Evolutionary conservation across 2,329 filamentous ascomycete species (phyloP).

Genomic region (Penicillium sp.): DNA sequence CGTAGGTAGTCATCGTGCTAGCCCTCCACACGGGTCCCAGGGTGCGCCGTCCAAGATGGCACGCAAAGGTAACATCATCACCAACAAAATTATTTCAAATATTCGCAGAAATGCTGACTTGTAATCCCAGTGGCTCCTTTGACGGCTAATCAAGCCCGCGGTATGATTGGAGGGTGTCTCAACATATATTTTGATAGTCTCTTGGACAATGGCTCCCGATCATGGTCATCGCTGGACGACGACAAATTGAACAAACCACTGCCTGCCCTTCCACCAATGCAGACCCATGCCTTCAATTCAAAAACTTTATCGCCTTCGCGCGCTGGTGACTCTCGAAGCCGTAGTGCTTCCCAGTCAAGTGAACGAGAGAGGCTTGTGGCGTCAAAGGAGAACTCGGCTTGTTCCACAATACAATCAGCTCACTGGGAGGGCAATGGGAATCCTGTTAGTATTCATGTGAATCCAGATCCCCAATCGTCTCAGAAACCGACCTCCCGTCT

Average conservation of each 20-base stretch:
- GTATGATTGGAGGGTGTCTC: conserved; percentile 57
- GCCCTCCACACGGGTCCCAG: not conserved
- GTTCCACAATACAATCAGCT: conserved; percentile 17
- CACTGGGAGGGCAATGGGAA: conserved; percentile 22
- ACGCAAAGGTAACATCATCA: conserved; percentile 13
- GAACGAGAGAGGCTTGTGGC: conserved; percentile 17
- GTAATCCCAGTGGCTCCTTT: conserved; percentile 45
- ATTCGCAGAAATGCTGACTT: conserved; percentile 4
- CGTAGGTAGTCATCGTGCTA: not conserved
- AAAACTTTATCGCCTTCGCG: conserved; percentile 21
- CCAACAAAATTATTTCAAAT: not conserved
- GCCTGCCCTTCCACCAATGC: conserved; percentile 15
- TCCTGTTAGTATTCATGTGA: conserved; percentile 27
- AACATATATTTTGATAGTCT: conserved; percentile 50
- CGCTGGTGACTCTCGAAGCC: conserved; percentile 21
- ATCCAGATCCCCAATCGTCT: conserved; percentile 30
- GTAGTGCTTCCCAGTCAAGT: conserved; percentile 31
- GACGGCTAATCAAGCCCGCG: conserved; percentile 60
- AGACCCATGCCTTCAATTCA: conserved; percentile 9
- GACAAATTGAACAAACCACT: conserved; percentile 9
- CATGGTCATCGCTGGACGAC: conserved; percentile 22
- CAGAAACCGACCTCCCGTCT: conserved; percentile 22
- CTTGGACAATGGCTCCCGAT: conserved; percentile 29
- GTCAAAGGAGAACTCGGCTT: conserved; percentile 17
- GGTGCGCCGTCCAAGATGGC: not conserved